phyloP scores from a whole-genome alignment of 768 basidiomycete species.

The Cystobasidium onofrii region DNA sequence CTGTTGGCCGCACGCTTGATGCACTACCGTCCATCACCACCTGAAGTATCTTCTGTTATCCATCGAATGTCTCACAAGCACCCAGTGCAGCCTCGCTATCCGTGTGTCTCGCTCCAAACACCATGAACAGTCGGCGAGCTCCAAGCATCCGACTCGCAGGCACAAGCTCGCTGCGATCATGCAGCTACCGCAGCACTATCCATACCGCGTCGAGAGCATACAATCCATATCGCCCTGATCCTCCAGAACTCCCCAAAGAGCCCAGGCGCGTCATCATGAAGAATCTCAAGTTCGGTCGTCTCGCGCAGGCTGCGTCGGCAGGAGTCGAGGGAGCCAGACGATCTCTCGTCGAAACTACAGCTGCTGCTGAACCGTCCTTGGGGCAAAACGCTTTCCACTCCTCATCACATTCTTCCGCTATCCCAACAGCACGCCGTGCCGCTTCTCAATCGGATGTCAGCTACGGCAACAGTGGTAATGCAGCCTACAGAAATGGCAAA shows the following conservation, averaged over 20 bases:
- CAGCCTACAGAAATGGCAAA: background rate
- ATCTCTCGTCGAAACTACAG: background rate
- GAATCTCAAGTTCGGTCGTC: constrained; percentile 23
- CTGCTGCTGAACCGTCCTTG: too few species aligned
- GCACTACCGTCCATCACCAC: background rate
- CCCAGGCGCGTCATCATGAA: constrained; percentile 8
- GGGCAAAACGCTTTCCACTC: background rate
- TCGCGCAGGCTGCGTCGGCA: background rate
- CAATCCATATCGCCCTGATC: constrained; percentile 14
- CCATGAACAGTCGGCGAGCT: background rate
- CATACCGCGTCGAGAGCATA: background rate
- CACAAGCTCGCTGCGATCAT: background rate
- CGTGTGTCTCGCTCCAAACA: background rate
- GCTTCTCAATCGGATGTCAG: background rate
- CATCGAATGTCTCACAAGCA: background rate
- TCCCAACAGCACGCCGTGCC: background rate
- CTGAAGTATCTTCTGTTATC: background rate
- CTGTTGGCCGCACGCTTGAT: too few species aligned
- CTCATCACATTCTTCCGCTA: background rate
- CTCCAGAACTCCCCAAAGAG: background rate
- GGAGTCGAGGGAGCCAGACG: background rate
- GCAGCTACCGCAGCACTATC: background rate
- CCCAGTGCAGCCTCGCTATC: background rate
- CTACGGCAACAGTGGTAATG: background rate
- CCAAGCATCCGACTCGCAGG: background rate